Conservation (phyloP, 495 filamentous ascomycete genomes). For the Elasticomyces elasticus region DNA sequence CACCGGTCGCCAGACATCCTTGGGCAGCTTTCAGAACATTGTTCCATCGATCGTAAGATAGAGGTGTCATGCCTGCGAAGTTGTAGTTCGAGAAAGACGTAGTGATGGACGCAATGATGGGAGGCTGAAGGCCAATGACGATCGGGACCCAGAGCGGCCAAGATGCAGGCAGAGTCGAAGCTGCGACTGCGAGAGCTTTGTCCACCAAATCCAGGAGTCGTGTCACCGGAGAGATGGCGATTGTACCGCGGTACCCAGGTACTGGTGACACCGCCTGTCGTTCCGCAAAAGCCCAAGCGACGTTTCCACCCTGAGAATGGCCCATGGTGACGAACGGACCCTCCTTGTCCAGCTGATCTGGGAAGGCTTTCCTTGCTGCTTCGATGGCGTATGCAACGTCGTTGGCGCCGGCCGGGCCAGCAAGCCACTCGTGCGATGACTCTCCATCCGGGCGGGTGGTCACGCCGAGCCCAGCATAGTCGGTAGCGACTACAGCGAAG, state of each 20-base stretch:
- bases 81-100: too few relatives aligned
- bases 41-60: too few relatives aligned
- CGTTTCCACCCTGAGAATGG: slow-evolving; percentile 42
- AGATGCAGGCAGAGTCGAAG: too few relatives aligned
- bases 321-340: slow-evolving; percentile 42
- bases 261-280: slow-evolving; percentile 20
- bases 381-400: slow-evolving; percentile 38
- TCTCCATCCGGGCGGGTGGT: slow-evolving; percentile 24
- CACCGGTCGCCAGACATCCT: too few relatives aligned
- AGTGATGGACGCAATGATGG: too few relatives aligned
- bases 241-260: slow-evolving; percentile 34
- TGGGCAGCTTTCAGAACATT: too few relatives aligned
- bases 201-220: too few relatives aligned
- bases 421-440: slow-evolving; percentile 32
- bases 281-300: slow-evolving; percentile 38
- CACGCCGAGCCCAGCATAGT: slow-evolving; percentile 48
- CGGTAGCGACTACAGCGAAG: slow-evolving; percentile 44
- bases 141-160: too few relatives aligned
- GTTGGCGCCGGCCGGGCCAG: slow-evolving; percentile 34
- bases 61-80: too few relatives aligned
- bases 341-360: slow-evolving; percentile 20
- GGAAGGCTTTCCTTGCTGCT: slow-evolving; percentile 37
- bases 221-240: too few relatives aligned
- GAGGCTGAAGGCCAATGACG: too few relatives aligned
- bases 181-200: too few relatives aligned